Conservation (phyloP, 495 filamentous ascomycete species). For the Entonaema liquescens region DNA sequence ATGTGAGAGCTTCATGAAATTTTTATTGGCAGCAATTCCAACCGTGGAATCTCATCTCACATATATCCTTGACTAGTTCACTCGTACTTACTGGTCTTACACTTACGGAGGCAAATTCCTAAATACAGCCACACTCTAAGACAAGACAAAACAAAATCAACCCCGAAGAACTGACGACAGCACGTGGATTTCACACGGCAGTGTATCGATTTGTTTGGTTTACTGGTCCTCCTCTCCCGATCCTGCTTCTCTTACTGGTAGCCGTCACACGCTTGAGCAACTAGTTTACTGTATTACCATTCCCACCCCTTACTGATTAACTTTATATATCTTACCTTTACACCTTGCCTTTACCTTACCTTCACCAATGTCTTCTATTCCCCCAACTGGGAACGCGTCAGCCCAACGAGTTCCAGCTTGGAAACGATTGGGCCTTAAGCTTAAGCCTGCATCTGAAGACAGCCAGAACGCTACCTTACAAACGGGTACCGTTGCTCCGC, state of each 20-base stretch:
- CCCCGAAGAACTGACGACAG: slow-evolving; percentile 11
- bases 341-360: slow-evolving; percentile 14
- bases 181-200: slow-evolving; percentile 31
- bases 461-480: slow-evolving; percentile 42
- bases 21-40: slow-evolving; percentile 38
- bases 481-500: slow-evolving; percentile 35
- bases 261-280: slow-evolving; percentile 18
- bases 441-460: slow-evolving; percentile 66
- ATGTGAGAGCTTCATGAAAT: slow-evolving; percentile 31
- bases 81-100: slow-evolving; percentile 10
- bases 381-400: slow-evolving; percentile 44
- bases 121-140: slow-evolving; percentile 16
- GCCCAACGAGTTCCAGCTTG: slow-evolving; percentile 70
- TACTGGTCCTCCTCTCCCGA: not conserved
- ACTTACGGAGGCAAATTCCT: slow-evolving; percentile 31
- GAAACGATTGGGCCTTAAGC: slow-evolving; percentile 80
- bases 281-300: slow-evolving; percentile 17
- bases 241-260: slow-evolving; percentile 1
- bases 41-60: slow-evolving; percentile 11
- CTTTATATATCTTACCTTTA: slow-evolving; percentile 39
- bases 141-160: slow-evolving; percentile 27
- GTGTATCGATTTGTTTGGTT: slow-evolving; percentile 22
- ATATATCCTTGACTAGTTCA: slow-evolving; percentile 12
- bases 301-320: slow-evolving; percentile 32
- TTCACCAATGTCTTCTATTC: slow-evolving; percentile 46